Evolutionary conservation across 768 basidiomycete species (phyloP).

Genomic region (Rhodotorula kratochvilovae): DNA sequence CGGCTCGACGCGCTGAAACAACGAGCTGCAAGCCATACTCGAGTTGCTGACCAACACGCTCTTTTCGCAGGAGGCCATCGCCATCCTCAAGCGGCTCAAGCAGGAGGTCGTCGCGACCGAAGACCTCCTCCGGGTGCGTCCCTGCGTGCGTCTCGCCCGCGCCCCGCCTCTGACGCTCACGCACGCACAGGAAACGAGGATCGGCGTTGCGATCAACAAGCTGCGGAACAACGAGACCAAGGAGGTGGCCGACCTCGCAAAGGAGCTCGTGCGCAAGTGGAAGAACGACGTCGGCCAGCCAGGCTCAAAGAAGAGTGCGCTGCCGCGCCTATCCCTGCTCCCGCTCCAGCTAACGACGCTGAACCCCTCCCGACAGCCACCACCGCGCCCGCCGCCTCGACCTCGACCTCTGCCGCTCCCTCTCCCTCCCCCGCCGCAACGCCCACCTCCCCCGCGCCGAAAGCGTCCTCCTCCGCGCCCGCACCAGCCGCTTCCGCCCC

Average conservation of each 20-base stretch:
- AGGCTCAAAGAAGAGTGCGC: conserved; percentile 29
- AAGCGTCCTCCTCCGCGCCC: not conserved
- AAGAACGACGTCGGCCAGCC: conserved; percentile 73
- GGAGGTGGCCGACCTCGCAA: conserved; percentile 73
- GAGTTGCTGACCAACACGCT: not conserved
- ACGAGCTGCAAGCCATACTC: accelerated
- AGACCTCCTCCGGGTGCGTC: conserved; percentile 42
- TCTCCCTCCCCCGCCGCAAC: conserved; percentile 36
- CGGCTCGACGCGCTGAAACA: not conserved
- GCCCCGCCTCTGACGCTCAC: not conserved
- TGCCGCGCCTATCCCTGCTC: not conserved
- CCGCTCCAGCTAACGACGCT: not conserved
- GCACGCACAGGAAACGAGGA: conserved; percentile 73
- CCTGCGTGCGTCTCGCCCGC: too few relatives aligned
- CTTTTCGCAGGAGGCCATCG: conserved; percentile 22
- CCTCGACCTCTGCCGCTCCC: conserved; percentile 13
- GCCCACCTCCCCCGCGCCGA: conserved; percentile 37
- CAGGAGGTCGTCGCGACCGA: conserved; percentile 41
- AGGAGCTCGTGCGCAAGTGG: conserved; percentile 85
- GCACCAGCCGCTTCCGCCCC: not conserved
- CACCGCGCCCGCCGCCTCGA: conserved; percentile 1
- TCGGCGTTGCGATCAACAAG: conserved; percentile 86
- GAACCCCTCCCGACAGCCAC: not conserved
- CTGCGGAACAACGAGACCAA: conserved; percentile 68
- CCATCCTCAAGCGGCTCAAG: conserved; percentile 39